A percentile compares a stretch with the other conserved stretches of the same genome.
Evolutionary conservation across 2,329 filamentous ascomycete species (phyloP).

Genomic region (Pseudogymnoascus sp.): DNA sequence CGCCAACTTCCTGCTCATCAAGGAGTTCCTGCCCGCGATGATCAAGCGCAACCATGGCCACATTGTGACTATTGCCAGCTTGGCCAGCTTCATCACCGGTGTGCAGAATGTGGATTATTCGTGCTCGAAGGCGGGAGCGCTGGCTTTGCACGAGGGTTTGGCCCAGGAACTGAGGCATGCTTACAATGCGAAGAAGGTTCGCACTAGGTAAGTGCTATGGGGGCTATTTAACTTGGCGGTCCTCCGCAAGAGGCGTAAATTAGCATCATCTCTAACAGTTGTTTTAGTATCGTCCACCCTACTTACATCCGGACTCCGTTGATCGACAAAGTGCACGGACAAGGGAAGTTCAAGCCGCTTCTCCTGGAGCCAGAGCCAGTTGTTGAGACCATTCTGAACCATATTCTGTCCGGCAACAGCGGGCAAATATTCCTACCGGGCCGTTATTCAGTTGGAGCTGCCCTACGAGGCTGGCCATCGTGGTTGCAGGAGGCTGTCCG

Average conservation of each 20-base stretch:
- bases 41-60: constrained; percentile 59
- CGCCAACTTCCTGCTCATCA: constrained; percentile 55
- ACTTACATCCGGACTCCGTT: constrained; percentile 14
- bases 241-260: neutral
- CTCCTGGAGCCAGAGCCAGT: constrained; percentile 14
- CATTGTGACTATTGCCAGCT: constrained; percentile 59
- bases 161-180: constrained; percentile 47
- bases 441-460: neutral
- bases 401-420: constrained; percentile 12
- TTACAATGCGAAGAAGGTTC: constrained; percentile 56
- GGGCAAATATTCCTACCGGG: constrained; percentile 13
- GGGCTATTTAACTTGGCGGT: neutral
- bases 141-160: constrained; percentile 61
- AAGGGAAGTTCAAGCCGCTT: constrained; percentile 10
- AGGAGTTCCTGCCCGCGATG: constrained; percentile 62
- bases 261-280: neutral
- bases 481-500: constrained; percentile 9
- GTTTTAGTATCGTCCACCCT: constrained; percentile 11
- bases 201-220: constrained; percentile 24
- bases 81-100: constrained; percentile 20
- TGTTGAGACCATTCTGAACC: constrained; percentile 9
- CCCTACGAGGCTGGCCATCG: neutral
- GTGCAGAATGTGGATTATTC: constrained; percentile 51
- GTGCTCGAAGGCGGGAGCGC: constrained; percentile 57
- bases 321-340: neutral